Evolutionary conservation across 2,329 filamentous ascomycete genomes (phyloP).

Genomic region (Aspergillus puulaauensis): DNA sequence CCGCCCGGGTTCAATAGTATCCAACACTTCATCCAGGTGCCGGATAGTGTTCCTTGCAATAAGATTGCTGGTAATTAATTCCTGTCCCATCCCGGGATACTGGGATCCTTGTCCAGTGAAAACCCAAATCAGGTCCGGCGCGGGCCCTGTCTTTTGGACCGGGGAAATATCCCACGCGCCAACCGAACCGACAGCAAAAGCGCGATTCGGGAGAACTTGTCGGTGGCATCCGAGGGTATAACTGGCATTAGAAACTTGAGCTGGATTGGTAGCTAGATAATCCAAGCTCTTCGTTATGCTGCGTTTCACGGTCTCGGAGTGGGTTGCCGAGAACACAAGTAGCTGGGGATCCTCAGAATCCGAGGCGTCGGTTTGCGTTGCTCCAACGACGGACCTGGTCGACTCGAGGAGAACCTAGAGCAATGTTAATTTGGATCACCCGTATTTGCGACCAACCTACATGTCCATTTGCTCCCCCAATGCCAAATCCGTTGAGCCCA

Average conservation of each 20-base stretch:
- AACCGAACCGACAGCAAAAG: neutral
- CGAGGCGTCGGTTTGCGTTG: neutral
- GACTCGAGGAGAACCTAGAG: neutral
- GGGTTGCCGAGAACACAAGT: constrained; percentile 1
- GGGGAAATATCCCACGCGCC: neutral
- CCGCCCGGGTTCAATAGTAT: neutral
- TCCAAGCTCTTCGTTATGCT: neutral
- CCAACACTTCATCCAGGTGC: neutral
- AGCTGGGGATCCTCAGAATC: neutral
- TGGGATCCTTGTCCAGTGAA: constrained; percentile 33
- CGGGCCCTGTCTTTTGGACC: constrained; percentile 17
- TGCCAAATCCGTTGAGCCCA: constrained; percentile 30
- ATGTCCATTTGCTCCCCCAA: constrained; percentile 18
- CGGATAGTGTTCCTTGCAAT: neutral
- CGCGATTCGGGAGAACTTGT: neutral
- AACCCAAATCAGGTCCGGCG: constrained; percentile 17
- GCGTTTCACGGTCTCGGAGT: neutral
- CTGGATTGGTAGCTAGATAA: neutral
- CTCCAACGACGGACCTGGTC: neutral
- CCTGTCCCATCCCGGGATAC: constrained; percentile 28
- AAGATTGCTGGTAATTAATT: neutral
- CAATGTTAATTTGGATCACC: neutral
- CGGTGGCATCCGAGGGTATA: neutral
- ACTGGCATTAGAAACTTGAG: neutral
- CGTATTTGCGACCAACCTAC: neutral